Conservation (phyloP, 805 yeast species). For the Ogataea pilisensis region DNA sequence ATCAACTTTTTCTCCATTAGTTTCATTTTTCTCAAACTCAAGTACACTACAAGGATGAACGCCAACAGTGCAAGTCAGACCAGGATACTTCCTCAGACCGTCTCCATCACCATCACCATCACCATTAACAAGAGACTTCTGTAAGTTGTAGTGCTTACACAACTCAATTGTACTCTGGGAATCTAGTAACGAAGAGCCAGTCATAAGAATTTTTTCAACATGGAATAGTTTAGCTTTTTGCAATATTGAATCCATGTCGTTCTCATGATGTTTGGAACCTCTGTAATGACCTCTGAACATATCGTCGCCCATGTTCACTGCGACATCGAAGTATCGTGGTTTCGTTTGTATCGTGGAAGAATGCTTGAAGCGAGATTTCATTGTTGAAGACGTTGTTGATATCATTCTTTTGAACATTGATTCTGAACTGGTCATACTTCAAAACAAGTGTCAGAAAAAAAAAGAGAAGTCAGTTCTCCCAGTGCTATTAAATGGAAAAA, state of each 20-base stretch:
- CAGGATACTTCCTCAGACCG: constrained; percentile 24
- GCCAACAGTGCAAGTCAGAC: constrained; percentile 72
- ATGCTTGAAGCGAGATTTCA: not conserved
- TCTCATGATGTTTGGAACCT: constrained; percentile 56
- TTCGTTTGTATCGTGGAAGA: not conserved
- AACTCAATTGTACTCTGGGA: constrained; percentile 57
- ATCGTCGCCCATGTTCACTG: constrained; percentile 78
- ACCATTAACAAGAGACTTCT: too few relatives aligned
- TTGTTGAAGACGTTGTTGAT: constrained; percentile 27
- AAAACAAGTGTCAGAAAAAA: not conserved
- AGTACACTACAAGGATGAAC: constrained; percentile 90
- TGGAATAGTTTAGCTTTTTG: constrained; percentile 60
- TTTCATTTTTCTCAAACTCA: constrained; percentile 38
- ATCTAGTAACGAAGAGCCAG: constrained; percentile 77
- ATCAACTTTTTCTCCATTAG: constrained; percentile 2
- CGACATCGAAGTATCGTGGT: constrained; percentile 37
- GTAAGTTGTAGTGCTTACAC: constrained; percentile 29
- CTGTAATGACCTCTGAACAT: constrained; percentile 84
- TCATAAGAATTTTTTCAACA: constrained; percentile 69
- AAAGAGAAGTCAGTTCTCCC: not conserved
- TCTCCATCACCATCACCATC: too few relatives aligned
- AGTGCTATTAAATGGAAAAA: not conserved
- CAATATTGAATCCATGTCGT: constrained; percentile 63
- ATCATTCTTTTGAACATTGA: constrained; percentile 50
- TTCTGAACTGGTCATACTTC: not conserved